Percentiles rank a stretch among this genome's conserved stretches.
These are phyloP conservation scores for Eucalyptus cloeziana DNA, from an alignment of 345 rosid species.

Conservation along the genomic window DNA sequence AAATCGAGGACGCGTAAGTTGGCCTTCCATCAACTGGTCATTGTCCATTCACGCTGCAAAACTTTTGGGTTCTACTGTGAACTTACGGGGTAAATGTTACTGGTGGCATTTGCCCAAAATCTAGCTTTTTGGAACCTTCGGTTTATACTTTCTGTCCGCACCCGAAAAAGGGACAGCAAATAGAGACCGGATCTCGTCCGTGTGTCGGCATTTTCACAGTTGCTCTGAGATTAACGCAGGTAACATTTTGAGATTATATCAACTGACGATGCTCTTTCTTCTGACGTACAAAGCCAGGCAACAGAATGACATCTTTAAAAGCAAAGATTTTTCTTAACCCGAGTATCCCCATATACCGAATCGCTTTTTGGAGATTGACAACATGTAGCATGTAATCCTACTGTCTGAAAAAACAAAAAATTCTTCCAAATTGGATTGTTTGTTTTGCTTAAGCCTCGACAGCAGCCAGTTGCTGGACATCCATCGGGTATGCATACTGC, in stretches of 20 bases:
- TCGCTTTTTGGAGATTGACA: neutral
- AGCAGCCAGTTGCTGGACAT: constrained; percentile 32
- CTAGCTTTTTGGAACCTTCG: neutral
- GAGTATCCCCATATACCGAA: neutral
- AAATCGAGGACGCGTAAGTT: neutral
- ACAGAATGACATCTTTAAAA: neutral
- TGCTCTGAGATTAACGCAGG: neutral
- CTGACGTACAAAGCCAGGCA: neutral
- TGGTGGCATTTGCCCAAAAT: neutral
- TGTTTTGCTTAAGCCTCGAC: neutral
- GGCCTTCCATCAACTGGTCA: neutral
- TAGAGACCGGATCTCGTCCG: neutral
- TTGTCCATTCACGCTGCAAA: neutral
- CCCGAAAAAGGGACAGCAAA: neutral
- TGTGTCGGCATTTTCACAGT: neutral
- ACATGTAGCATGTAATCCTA: neutral
- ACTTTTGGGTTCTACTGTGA: neutral
- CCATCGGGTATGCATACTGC: constrained; percentile 27
- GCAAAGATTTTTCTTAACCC: neutral
- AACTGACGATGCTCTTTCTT: neutral
- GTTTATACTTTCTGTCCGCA: neutral
- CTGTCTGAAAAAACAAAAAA: neutral
- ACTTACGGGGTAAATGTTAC: neutral
- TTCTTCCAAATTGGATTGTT: too few relatives aligned
- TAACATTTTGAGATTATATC: neutral